Evolutionary conservation across 2,329 filamentous ascomycete genomes (phyloP).

Genomic region (Penicillium janthinellum): DNA sequence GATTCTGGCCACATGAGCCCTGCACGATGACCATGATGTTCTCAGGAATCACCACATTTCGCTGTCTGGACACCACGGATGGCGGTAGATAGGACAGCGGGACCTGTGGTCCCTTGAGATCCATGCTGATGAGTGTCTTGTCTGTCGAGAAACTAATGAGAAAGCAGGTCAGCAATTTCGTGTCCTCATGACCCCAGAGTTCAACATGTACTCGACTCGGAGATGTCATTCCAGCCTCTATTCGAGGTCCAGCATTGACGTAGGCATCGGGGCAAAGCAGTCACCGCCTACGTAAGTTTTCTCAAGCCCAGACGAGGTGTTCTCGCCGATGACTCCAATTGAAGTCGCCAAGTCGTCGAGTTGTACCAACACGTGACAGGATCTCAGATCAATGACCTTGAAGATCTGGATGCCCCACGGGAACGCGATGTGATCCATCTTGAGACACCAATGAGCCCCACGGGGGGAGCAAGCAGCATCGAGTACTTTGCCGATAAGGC

Average conservation of each 20-base stretch:
- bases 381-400: no score
- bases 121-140: no score
- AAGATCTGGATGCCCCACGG: no score
- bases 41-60: neutral
- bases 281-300: no score
- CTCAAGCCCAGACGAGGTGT: no score
- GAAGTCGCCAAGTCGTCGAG: no score
- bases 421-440: slow-evolving; percentile 73
- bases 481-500: slow-evolving; percentile 69
- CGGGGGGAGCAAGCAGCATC: slow-evolving; percentile 74
- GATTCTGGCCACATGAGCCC: neutral
- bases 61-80: neutral
- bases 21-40: neutral
- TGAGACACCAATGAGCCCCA: slow-evolving; percentile 89
- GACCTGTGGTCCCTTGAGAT: neutral
- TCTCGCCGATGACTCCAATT: no score
- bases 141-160: no score
- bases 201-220: neutral
- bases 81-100: neutral
- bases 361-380: no score
- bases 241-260: no score
- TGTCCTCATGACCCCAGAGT: neutral
- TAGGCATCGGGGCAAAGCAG: no score
- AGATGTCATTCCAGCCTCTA: neutral
- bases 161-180: neutral